Evolutionary conservation across 1,139 yeast genomes (phyloP).

Genomic region (Scheffersomyces segobiensis): DNA sequence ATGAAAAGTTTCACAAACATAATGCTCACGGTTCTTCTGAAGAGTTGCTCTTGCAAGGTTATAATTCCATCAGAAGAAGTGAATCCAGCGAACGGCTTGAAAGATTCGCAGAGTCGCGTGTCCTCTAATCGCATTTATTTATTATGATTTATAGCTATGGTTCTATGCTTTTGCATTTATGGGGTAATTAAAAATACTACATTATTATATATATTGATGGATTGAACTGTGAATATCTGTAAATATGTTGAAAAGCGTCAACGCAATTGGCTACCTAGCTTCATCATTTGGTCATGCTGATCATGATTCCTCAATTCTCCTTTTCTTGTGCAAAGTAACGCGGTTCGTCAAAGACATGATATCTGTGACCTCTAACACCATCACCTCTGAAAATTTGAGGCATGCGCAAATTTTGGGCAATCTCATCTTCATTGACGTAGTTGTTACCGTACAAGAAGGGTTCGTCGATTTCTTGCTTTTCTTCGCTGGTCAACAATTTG

Average conservation of each 20-base stretch:
- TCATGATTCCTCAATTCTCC: neutral
- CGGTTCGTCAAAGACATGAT: slow-evolving; percentile 91
- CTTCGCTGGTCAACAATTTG: slow-evolving; percentile 55
- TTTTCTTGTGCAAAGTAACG: slow-evolving; percentile 59
- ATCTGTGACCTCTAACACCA: slow-evolving; percentile 90
- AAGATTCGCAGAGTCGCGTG: neutral
- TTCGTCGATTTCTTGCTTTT: slow-evolving; percentile 36
- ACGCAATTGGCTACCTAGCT: neutral
- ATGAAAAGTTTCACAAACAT: slow-evolving; percentile 6
- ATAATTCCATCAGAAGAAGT: neutral
- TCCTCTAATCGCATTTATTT: neutral
- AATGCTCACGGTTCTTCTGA: neutral
- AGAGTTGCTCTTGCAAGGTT: neutral
- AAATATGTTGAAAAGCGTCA: neutral
- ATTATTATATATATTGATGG: neutral
- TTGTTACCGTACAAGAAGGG: slow-evolving; percentile 54
- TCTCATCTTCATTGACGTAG: slow-evolving; percentile 54
- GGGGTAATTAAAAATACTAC: neutral
- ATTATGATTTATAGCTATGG: neutral
- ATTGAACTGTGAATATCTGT: neutral
- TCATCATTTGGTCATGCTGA: neutral
- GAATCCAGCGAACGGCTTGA: neutral
- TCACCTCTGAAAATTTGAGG: slow-evolving; percentile 87
- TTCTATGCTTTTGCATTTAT: neutral
- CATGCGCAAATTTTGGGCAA: slow-evolving; percentile 68